These are phyloP conservation scores for Haplosporangium sp. DNA, from an alignment of 371 early-diverging fungal species.

Conservation along the genomic window DNA sequence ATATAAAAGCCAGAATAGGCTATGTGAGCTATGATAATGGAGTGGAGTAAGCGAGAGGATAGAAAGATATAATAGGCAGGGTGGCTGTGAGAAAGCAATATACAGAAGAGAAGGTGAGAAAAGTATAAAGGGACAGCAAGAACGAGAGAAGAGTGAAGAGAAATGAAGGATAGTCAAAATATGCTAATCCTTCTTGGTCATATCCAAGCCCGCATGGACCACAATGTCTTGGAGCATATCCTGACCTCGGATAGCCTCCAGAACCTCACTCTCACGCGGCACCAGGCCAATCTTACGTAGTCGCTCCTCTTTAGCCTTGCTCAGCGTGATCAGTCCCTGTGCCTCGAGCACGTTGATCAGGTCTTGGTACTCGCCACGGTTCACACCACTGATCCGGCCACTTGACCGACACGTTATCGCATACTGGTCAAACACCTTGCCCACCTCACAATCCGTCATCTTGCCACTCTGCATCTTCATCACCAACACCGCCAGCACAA, in stretches of 20 bases:
- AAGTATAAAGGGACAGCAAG: too few species aligned
- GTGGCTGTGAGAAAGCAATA: too few species aligned
- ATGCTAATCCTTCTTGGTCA: neutral
- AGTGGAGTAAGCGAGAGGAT: too few species aligned
- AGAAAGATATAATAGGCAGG: too few species aligned
- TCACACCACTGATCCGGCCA: conserved; percentile 70
- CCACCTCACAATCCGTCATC: conserved; percentile 60
- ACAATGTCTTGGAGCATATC: conserved; percentile 27
- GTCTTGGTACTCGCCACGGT: conserved; percentile 81
- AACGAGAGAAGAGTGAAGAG: too few species aligned
- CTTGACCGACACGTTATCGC: conserved; percentile 61
- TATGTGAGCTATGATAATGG: too few species aligned
- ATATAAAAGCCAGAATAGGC: too few species aligned
- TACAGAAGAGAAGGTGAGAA: too few species aligned
- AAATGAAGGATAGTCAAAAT: too few species aligned
- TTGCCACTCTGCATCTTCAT: conserved; percentile 58
- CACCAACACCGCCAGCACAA: conserved; percentile 71
- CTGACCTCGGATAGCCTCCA: conserved; percentile 56
- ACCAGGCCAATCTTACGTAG: conserved; percentile 61
- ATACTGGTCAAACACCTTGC: conserved; percentile 70
- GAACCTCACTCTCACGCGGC: conserved; percentile 61
- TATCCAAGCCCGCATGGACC: conserved; percentile 3
- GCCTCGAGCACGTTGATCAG: conserved; percentile 80
- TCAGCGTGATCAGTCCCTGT: conserved; percentile 72
- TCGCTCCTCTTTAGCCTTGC: conserved; percentile 63